Conservation (phyloP, 345 rosid genomes). For the Passiflora organensis region DNA sequence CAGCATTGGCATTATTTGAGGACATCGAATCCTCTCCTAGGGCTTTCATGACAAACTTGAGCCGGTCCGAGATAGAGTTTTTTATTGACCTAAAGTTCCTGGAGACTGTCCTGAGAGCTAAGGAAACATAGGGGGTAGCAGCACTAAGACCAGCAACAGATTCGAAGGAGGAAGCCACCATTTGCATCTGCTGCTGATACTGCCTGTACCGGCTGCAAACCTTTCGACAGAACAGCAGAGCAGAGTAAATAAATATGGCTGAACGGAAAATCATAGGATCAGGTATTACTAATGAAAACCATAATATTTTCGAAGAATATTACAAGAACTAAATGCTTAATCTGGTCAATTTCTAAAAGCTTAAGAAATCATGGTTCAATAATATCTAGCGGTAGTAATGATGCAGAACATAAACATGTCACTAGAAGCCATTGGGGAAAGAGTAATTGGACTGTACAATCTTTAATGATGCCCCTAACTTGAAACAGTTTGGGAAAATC, state of each 20-base stretch:
- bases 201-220: slow-evolving; percentile 49
- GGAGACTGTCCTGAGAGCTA: slow-evolving; percentile 38
- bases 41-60: slow-evolving; percentile 28
- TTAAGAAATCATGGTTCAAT: background rate
- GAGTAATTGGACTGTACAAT: slow-evolving; percentile 9
- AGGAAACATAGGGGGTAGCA: slow-evolving; percentile 45
- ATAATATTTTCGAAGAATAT: background rate
- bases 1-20: slow-evolving; percentile 21
- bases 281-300: background rate
- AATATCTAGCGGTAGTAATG: background rate
- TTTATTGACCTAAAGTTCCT: slow-evolving; percentile 45
- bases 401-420: background rate
- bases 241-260: slow-evolving; percentile 1
- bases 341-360: no score
- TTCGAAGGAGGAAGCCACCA: slow-evolving; percentile 63
- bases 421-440: background rate
- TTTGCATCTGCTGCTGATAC: slow-evolving; percentile 60
- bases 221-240: slow-evolving; percentile 23
- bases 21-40: slow-evolving; percentile 31
- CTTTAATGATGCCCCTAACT: background rate
- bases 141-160: slow-evolving; percentile 54
- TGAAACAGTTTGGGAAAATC: background rate
- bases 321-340: no score
- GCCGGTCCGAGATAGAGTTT: slow-evolving; percentile 40
- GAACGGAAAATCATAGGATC: background rate